Evolutionary conservation across 1,284 basidiomycete genomes (phyloP), one percentile per base, ranked within the genome.

Genomic region (Ganoderma lucidum): DNA sequence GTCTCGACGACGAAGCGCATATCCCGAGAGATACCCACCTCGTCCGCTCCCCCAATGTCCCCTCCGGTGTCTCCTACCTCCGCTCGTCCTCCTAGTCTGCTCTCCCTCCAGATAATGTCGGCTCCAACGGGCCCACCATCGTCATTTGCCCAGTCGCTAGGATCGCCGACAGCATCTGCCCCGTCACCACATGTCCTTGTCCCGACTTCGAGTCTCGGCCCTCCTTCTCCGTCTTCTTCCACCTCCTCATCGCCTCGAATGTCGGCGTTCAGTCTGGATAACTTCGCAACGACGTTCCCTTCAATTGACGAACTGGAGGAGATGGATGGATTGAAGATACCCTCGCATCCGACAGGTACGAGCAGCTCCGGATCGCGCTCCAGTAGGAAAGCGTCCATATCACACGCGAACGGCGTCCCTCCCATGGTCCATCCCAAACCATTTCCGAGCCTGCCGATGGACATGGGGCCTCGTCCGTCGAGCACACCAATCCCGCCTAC

Each of bases 221-320:
- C 92, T 42, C 90, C 92, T 6, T 93, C 93, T 2, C 93, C 92
- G 2, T 82, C 86, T 6, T 90, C 90, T 12, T 90, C 82, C 8
- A 73, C 82, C 4, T 78, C 81, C 2, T 81, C 81, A 8, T 84
- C 83, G 0, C 82, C 83, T 0, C 79, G 76, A 30, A 73, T 75
- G 76, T 78, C 77, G 70, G 80, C 78, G 73, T 80, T 79, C 6
- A 82, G 75, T 51, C 67, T 89, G 12, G 80, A 85, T 4, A 88
- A 88, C 60, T 93, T 93, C 75, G 80, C 84, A 3, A 84, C 87
- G 63, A 79, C 84, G 30, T 94, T 93, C 71, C 92, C 92, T 3
- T 87, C 92, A 15, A 92, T 94, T 73, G 90, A 92, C 75, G 92
- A 93, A 76, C 80, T 94, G 32, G 88, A 93, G 69, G 89, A 90